Evolutionary conservation across 495 filamentous ascomycete species (phyloP), one percentile per base, ranked within the genome.

Genomic region (Penicillium paxilli): DNA sequence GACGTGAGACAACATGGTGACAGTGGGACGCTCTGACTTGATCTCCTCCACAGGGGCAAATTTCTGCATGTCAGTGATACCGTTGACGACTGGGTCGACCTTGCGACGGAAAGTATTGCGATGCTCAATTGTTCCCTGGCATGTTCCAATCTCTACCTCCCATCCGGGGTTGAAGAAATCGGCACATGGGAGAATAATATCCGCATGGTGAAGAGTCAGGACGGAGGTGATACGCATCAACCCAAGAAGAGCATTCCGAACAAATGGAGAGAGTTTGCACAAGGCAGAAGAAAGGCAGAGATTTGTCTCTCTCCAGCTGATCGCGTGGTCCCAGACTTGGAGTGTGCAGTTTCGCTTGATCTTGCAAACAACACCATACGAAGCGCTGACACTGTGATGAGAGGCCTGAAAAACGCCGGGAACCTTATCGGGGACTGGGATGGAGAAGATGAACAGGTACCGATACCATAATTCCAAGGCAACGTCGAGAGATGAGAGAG

Each of bases 281-380:
- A 85, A 68, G 12, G 80, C 83, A 25, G 83, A 85, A 2, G 80
- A 83, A 6, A 85, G 69, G 51, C 81, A 84, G 6, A 83, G 71
- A 51, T 82, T 85, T 14, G 78, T 83, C 60, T 88, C 84, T 56
- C 84, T 70, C 82, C 81, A 88, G 40, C 75, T 77, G 54, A 88
- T 88, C 44, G 82, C 82, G 55, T 88, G 84, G 54, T 88, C 84
- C 84, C 84, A 88, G 52, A 88, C 83, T 54, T 85, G 82, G 35
- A 86, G 70, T 1, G 80, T 85, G 50, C 79, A 82, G 30, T 77
- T 76, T 14, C 82, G 73, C 60, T 82, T 83, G 44, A 85, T 73
- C 64, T 87, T 88, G 67, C 83, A 83, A n/a, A 87, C 75, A 24
- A 87, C 78, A 16, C 84, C 84, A 41, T 87, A 88, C 0, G 83